phyloP scores from a whole-genome alignment of 2,329 filamentous ascomycete species.

The Thyridium curvatum region DNA sequence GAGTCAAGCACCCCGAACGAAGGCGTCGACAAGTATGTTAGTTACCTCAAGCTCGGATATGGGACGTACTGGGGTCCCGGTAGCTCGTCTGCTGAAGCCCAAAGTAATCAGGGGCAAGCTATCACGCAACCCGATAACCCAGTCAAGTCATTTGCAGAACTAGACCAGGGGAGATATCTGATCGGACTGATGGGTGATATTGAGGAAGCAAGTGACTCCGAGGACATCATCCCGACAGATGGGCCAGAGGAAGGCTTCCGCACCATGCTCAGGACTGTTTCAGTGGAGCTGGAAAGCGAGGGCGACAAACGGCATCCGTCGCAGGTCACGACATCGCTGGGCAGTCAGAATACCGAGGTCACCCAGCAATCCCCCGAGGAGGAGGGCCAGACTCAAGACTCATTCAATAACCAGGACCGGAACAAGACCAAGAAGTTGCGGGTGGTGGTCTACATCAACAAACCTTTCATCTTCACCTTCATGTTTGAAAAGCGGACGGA shows the following conservation, averaged over 20 bases:
- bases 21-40: slow-evolving; percentile 50
- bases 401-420: slow-evolving; percentile 40
- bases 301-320: slow-evolving; percentile 31
- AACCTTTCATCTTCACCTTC: slow-evolving; percentile 73
- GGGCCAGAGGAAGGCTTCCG: slow-evolving; percentile 34
- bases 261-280: slow-evolving; percentile 58
- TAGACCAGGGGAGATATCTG: slow-evolving; percentile 37
- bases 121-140: slow-evolving; percentile 3
- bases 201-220: slow-evolving; percentile 33
- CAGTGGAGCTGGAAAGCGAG: slow-evolving; percentile 53
- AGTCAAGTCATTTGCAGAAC: slow-evolving; percentile 26
- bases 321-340: slow-evolving; percentile 38
- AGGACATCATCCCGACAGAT: slow-evolving; percentile 22
- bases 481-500: slow-evolving; percentile 60
- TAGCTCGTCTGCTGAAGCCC: slow-evolving; percentile 9
- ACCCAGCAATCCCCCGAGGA: slow-evolving; percentile 14
- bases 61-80: slow-evolving; percentile 59
- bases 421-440: slow-evolving; percentile 53
- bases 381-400: slow-evolving; percentile 10
- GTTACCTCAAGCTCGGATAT: slow-evolving; percentile 61
- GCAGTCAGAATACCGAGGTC: slow-evolving; percentile 27
- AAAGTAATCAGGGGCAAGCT: slow-evolving; percentile 7
- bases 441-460: slow-evolving; percentile 66
- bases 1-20: slow-evolving; percentile 21
- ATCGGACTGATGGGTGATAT: slow-evolving; percentile 64